These are phyloP conservation scores for Phyllosticta capitalensis DNA, from an alignment of 2,329 filamentous ascomycete genomes.

Conservation along the genomic window DNA sequence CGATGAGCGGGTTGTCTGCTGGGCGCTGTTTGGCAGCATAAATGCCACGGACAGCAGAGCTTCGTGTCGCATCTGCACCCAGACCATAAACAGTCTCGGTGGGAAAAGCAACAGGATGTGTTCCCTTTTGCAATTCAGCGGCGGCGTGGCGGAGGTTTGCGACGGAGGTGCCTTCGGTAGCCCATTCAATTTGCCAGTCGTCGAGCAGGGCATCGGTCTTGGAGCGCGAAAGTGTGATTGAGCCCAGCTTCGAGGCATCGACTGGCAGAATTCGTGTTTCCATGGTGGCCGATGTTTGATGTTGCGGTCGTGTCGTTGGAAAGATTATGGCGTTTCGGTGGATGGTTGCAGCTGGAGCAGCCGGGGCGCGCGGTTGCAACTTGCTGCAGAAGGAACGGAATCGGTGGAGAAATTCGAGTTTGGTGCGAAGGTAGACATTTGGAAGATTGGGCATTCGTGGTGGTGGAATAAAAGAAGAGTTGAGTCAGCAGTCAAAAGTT, in stretches of 20 bases:
- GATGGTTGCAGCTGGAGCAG: not conserved
- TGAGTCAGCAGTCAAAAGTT: not conserved
- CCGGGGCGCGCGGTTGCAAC: not conserved
- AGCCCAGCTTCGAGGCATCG: slow-evolving; percentile 31
- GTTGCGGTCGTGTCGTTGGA: not conserved
- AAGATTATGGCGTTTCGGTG: not conserved
- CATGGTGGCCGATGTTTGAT: not conserved
- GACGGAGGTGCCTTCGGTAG: slow-evolving; percentile 33
- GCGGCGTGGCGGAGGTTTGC: slow-evolving; percentile 56
- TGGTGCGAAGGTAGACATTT: slow-evolving; percentile 3
- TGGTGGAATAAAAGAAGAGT: not conserved
- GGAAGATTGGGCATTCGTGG: slow-evolving; percentile 7
- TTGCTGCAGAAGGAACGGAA: not conserved
- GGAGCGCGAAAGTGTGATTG: slow-evolving; percentile 19
- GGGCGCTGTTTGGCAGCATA: slow-evolving; percentile 85
- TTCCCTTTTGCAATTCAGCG: slow-evolving; percentile 50
- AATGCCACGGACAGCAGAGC: slow-evolving; percentile 76
- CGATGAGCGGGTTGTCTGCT: slow-evolving; percentile 89
- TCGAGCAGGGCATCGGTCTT: slow-evolving; percentile 21
- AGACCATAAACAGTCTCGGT: slow-evolving; percentile 97
- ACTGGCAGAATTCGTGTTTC: slow-evolving; percentile 32
- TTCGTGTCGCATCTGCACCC: slow-evolving; percentile 89
- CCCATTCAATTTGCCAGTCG: slow-evolving; percentile 24
- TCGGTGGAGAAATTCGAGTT: not conserved
- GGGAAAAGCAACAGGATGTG: slow-evolving; percentile 83